Evolutionary conservation across 345 rosid genomes (phyloP).

Genomic region (Eucalyptus victrix): DNA sequence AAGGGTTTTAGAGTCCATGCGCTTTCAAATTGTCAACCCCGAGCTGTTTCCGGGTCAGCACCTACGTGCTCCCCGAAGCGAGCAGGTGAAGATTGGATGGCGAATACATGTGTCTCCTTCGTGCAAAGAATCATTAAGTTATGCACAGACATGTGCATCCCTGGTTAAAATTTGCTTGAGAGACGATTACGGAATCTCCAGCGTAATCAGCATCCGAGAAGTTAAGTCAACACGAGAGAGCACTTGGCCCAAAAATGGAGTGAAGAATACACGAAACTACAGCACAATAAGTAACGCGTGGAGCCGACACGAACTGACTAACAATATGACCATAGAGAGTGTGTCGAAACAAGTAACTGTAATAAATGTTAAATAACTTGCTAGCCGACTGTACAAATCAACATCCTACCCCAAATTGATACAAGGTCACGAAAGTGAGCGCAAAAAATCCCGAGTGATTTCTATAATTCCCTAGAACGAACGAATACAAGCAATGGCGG

Average conservation of each 20-base stretch:
- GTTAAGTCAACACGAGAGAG: not conserved
- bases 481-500: not conserved
- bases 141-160: not conserved
- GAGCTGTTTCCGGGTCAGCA: not conserved
- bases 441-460: not conserved
- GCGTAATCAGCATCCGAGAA: not conserved
- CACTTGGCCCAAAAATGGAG: not conserved
- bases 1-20: not conserved
- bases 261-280: not conserved
- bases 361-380: not conserved
- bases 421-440: not conserved
- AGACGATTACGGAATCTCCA: not conserved
- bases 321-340: not conserved
- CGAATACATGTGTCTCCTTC: not conserved
- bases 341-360: not conserved
- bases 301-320: not conserved
- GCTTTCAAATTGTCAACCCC: not conserved
- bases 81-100: not conserved
- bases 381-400: not conserved
- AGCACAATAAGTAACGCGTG: not conserved
- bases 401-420: not conserved
- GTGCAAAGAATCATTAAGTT: not conserved
- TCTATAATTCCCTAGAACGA: not conserved
- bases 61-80: not conserved
- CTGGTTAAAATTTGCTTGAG: not conserved